Evolutionary conservation across 1,284 basidiomycete genomes (phyloP).

Genomic region (Melanopsichium pennsylvanicum): DNA sequence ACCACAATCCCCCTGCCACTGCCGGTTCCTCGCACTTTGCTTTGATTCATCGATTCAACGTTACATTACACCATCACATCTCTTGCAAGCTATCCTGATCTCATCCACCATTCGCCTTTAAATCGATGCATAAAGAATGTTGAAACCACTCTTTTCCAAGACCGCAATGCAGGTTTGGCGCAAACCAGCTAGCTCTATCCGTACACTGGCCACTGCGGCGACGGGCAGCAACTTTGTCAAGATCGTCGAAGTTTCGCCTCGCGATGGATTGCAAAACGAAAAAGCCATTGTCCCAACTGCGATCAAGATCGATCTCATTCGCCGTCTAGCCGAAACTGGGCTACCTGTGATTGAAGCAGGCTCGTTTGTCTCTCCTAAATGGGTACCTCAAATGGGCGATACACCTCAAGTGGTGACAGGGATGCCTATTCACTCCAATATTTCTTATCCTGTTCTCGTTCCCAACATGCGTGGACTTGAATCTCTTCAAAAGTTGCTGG

Average conservation of each 20-base stretch:
- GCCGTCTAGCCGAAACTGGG: conserved; percentile 77
- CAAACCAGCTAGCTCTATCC: not conserved
- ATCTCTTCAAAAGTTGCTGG: conserved; percentile 33
- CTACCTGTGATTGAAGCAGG: conserved; percentile 82
- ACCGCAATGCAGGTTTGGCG: not conserved
- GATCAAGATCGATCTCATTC: conserved; percentile 82
- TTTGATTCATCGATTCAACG: too few species aligned
- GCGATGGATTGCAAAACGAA: conserved; percentile 94
- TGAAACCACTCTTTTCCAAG: conserved; percentile 7
- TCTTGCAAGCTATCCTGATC: too few species aligned
- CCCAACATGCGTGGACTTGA: conserved; percentile 78
- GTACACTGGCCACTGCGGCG: conserved; percentile 21
- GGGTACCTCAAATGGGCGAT: conserved; percentile 74
- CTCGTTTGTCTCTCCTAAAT: conserved; percentile 81
- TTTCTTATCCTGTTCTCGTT: conserved; percentile 83
- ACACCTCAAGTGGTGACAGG: conserved; percentile 70
- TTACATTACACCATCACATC: too few species aligned
- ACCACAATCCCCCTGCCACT: too few species aligned
- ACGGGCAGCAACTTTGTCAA: conserved; percentile 49
- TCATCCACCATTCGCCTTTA: too few species aligned
- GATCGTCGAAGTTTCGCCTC: conserved; percentile 89
- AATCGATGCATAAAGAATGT: conserved; percentile 3
- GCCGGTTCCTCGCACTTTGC: conserved; percentile 11
- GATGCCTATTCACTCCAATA: conserved; percentile 71
- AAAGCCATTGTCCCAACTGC: conserved; percentile 76